These are phyloP conservation scores for Decorospora gaudefroyi DNA, from an alignment of 2,329 filamentous ascomycete genomes.

Conservation along the genomic window DNA sequence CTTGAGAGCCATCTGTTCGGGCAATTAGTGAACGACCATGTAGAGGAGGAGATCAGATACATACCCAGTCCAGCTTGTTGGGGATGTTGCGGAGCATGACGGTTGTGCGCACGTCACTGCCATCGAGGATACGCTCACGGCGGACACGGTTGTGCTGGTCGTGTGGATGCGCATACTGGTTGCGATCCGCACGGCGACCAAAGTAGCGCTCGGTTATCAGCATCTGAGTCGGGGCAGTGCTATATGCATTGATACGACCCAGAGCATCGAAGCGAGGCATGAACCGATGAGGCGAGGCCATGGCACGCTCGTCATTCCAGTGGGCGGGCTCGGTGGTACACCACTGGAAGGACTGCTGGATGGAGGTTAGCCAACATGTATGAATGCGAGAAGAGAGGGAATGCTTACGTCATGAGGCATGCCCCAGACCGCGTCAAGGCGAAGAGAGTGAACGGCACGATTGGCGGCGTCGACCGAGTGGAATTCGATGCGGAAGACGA, in stretches of 20 bases:
- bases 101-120: constrained; percentile 56
- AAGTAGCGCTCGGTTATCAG: background rate
- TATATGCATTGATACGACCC: constrained; percentile 29
- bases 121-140: constrained; percentile 46
- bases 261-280: constrained; percentile 30
- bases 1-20: constrained; percentile 60
- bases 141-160: constrained; percentile 49
- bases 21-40: constrained; percentile 19
- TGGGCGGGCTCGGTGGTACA: constrained; percentile 15
- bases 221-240: constrained; percentile 5
- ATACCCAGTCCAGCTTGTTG: constrained; percentile 75
- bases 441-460: constrained; percentile 31
- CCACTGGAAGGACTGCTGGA: constrained; percentile 33
- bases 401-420: constrained; percentile 22
- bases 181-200: constrained; percentile 10
- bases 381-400: background rate
- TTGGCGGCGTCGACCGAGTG: constrained; percentile 35
- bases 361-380: constrained; percentile 17
- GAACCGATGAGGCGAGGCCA: constrained; percentile 28
- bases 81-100: constrained; percentile 96
- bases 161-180: constrained; percentile 20
- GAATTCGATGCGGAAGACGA: constrained; percentile 41
- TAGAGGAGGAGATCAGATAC: constrained; percentile 13
- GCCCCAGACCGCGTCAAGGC: constrained; percentile 15
- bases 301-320: constrained; percentile 29